Evolutionary conservation across 2,329 filamentous ascomycete genomes (phyloP).

Genomic region (Tetracladium maxilliforme): DNA sequence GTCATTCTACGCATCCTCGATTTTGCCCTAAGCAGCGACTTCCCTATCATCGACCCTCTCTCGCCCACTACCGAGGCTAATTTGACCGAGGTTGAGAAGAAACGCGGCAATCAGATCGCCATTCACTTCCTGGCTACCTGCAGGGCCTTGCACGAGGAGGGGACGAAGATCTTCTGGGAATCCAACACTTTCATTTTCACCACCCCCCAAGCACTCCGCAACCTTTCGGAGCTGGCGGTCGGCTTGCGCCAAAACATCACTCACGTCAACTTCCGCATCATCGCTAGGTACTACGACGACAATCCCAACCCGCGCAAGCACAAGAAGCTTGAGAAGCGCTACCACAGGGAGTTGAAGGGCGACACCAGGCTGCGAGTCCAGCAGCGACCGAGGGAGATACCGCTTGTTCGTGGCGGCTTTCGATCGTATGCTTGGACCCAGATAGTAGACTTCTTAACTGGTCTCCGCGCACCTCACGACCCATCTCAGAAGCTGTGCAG

Average conservation of each 20-base stretch:
- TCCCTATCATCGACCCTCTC: slow-evolving; percentile 38
- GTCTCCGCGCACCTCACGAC: no score
- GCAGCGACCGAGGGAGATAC: no score
- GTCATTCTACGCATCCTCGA: slow-evolving; percentile 35
- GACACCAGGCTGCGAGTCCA: no score
- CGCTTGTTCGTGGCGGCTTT: no score
- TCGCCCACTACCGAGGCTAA: slow-evolving; percentile 25
- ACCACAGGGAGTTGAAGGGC: no score
- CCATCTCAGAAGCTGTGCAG: no score
- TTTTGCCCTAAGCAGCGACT: slow-evolving; percentile 30
- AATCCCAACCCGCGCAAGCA: no score
- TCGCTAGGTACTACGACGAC: slow-evolving; percentile 41
- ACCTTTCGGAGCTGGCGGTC: slow-evolving; percentile 29
- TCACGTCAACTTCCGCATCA: slow-evolving; percentile 33
- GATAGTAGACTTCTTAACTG: no score
- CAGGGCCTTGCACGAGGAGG: slow-evolving; percentile 32
- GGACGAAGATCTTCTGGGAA: slow-evolving; percentile 31
- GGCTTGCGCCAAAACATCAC: slow-evolving; percentile 26
- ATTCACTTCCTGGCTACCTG: slow-evolving; percentile 37
- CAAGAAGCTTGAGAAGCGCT: no score
- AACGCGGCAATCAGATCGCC: slow-evolving; percentile 30
- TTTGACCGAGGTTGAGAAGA: slow-evolving; percentile 26
- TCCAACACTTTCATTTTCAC: slow-evolving; percentile 41
- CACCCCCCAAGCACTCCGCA: slow-evolving; percentile 29
- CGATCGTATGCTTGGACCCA: no score